Base-by-base conservation (phyloP, 768 basidiomycete species). In the Harrya chromipes region DNA sequence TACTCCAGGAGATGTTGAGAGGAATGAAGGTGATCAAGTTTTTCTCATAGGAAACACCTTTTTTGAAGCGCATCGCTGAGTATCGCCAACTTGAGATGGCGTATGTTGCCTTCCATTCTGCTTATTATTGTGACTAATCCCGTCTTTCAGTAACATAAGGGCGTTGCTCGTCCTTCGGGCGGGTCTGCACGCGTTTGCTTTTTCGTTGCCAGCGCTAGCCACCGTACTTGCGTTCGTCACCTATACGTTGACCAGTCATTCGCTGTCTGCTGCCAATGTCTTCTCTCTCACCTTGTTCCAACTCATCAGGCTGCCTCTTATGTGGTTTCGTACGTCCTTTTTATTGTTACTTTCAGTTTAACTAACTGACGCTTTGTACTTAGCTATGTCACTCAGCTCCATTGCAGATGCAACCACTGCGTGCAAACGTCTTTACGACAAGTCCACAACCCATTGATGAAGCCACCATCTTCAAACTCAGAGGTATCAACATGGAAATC, bases 1-100 rank as follows among this genome's bases (percentile, higher is more conserved):
- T 94, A 4, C 77, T 97, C 11, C 93, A 94, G 64, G 94, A 98
- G 63, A 75, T 98, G 1, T 70, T 97, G 0, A 83, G 85, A 13
- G 89, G 90, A 1, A 94, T 97, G 82, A 86, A 90, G 55, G 80
- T 95, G 53, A 88, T 97, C 76, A 97, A 97, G 67, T 85, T 86
- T 65, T 94, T 94, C 67, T 84, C 87, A 6, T 94, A 90, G 90
- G 90, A 93, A 60, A 59, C 68, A 2, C 90, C 94, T 0, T 94
- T 91, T 67, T 74, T 95, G 20, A 72, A 81, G 14, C 81, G 85
- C 39, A 78, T 97, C 23, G 76, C 78, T 26, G 79, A 78, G 36
- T 87, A 87, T 60, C 76, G 94, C 45, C 72, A 70, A 42, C 77
- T 78, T 43, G 94, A 95, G 67, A 82, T 92, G 69, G 65, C 58